A percentile compares a stretch with the other conserved stretches of the same genome.
These are phyloP conservation scores for Saccharomyces eubayanus DNA, from an alignment of 805 yeast species.

Conservation along the genomic window DNA sequence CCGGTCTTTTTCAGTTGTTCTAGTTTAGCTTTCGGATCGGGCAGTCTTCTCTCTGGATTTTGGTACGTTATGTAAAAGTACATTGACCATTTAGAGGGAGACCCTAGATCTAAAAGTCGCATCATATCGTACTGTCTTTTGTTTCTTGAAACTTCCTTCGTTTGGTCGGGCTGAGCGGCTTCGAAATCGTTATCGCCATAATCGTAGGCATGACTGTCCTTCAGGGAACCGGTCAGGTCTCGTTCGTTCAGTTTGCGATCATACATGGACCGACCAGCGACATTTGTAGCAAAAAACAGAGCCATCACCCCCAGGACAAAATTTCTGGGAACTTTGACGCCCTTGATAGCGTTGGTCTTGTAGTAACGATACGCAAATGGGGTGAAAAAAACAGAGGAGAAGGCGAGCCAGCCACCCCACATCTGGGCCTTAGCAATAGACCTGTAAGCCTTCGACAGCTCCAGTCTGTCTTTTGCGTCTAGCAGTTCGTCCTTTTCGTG, in stretches of 20 bases:
- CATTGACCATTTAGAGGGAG: slow-evolving; percentile 38
- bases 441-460: slow-evolving; percentile 34
- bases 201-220: slow-evolving; percentile 6
- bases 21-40: slow-evolving; percentile 44
- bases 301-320: slow-evolving; percentile 37
- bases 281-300: slow-evolving; percentile 30
- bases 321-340: slow-evolving; percentile 36
- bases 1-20: slow-evolving; percentile 17
- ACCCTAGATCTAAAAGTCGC: slow-evolving; percentile 26
- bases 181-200: slow-evolving; percentile 10
- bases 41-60: slow-evolving; percentile 44
- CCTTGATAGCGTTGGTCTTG: slow-evolving; percentile 29
- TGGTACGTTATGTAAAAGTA: slow-evolving; percentile 46
- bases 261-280: slow-evolving; percentile 29
- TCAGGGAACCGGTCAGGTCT: slow-evolving; percentile 21
- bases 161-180: not conserved
- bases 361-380: slow-evolving; percentile 36
- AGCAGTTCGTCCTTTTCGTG: slow-evolving; percentile 42
- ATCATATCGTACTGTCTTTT: slow-evolving; percentile 30
- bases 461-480: slow-evolving; percentile 35
- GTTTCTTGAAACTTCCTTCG: slow-evolving; percentile 7
- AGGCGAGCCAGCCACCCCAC: slow-evolving; percentile 35
- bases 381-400: slow-evolving; percentile 34
- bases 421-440: slow-evolving; percentile 31
- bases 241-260: slow-evolving; percentile 23